Evolutionary conservation across 352 stramenopile genomes (phyloP), one percentile per base, ranked within the genome.

Genomic region (Phytophthora capsici): DNA sequence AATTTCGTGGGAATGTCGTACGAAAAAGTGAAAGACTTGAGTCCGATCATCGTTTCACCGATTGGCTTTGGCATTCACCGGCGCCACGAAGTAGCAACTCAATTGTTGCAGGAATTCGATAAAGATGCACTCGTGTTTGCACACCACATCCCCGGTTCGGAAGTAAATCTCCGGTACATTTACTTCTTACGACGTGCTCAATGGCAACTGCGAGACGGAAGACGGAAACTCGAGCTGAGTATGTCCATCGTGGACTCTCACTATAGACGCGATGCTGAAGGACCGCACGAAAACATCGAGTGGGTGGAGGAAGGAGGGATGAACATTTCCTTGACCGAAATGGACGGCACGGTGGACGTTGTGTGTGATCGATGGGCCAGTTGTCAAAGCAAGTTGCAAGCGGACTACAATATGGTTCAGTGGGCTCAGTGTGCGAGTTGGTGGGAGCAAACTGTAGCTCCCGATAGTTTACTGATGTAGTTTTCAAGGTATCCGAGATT

Each of bases 361-460:
- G 48, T 73, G 26, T 74, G 69, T 36, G 69, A 77, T 44, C 69
- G 64, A 25, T 71, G 38, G 25, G 26, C 64, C n/a, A 48, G 28
- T 19, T 76, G 69, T 30, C 25, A 72, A 19, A 86, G 26, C 40
- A 51, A 70, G 20, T 43, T 75, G 45, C 66, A 80, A 30, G 74
- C 74, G 22, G 51, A 73, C 26, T 75, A 77, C 20, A 19, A 73
- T 28, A 71, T 84, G 56, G 53, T 84, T 36, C 72, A 84, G 23
- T 80, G 66, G 37, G 61, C 63, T 47, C 64, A 66, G 38, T 74
- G 77, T 22, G 58, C 75, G 45, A 75, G 74, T 41, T 71, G 72
- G 13, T 86, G 74, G 75, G 77, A 86, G 62, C 71, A 84, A 57
- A 32, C 69, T 1, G 28, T 53, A 16, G 17, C 43, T 17, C 84